phyloP scores from a whole-genome alignment of 2,329 filamentous ascomycete genomes.

The Colletotrichum gloeosporioides region DNA sequence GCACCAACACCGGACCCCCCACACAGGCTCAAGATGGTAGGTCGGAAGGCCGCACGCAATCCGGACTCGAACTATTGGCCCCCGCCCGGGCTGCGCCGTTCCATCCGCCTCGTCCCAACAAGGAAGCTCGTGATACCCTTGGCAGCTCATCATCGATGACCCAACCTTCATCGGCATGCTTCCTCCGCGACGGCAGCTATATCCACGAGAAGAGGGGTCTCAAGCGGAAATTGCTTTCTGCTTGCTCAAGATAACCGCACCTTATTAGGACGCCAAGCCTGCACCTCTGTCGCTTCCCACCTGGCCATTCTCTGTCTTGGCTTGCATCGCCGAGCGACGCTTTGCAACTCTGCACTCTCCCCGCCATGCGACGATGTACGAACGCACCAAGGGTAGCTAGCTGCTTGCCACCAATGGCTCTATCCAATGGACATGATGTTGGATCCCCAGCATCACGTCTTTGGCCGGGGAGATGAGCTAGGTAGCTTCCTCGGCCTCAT shows the following conservation, averaged over 20 bases:
- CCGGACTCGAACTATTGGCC: constrained; percentile 4
- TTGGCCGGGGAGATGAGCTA: not conserved
- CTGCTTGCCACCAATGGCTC: not conserved
- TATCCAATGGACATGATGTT: not conserved
- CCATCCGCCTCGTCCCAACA: constrained; percentile 9
- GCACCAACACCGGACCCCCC: not conserved
- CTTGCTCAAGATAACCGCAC: not conserved
- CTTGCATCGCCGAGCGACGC: not conserved
- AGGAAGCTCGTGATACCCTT: constrained; percentile 15
- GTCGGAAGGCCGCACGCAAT: constrained; percentile 6
- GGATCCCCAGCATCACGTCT: constrained; percentile 6
- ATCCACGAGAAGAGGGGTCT: not conserved
- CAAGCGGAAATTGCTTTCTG: not conserved
- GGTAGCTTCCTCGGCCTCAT: not conserved
- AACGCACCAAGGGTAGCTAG: not conserved
- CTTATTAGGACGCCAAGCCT: not conserved
- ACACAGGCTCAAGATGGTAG: constrained; percentile 4
- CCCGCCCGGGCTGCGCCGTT: not conserved
- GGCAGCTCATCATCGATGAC: not conserved
- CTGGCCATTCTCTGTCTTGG: not conserved
- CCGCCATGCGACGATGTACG: not conserved
- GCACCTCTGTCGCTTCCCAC: not conserved
- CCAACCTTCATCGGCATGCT: not conserved
- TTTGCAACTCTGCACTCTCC: not conserved
- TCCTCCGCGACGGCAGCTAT: not conserved